Percentiles rank a stretch among this genome's conserved stretches.
Evolutionary conservation across 768 basidiomycete genomes (phyloP).

Genomic region (Termitomyces sp.): DNA sequence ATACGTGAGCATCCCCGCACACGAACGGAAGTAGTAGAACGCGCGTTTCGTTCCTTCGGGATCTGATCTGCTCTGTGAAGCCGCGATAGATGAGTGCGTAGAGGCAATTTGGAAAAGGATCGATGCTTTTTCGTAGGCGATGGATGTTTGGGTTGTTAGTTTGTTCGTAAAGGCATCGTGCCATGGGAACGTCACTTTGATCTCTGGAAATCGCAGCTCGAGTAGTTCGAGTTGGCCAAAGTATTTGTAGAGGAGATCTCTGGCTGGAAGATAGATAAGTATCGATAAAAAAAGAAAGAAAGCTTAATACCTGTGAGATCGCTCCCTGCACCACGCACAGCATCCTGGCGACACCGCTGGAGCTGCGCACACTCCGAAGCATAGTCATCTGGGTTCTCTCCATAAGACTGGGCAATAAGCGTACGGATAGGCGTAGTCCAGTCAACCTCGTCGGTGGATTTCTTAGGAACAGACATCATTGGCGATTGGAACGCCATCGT

Average conservation of each 20-base stretch:
- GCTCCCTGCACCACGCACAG: conserved; percentile 93
- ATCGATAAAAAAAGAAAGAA: not conserved
- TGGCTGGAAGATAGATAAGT: conserved; percentile 40
- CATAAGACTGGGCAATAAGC: conserved; percentile 88
- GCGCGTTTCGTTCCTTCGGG: conserved; percentile 92
- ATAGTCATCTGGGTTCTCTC: conserved; percentile 90
- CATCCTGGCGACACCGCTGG: conserved; percentile 92
- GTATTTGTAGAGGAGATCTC: conserved; percentile 97
- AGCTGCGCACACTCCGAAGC: conserved; percentile 78
- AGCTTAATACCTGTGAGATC: conserved; percentile 80
- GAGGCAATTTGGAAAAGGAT: conserved; percentile 95
- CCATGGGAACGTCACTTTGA: conserved; percentile 96
- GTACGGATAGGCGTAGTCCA: conserved; percentile 87
- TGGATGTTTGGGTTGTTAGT: conserved; percentile 89
- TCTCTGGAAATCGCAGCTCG: conserved; percentile 94
- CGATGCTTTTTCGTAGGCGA: conserved; percentile 98
- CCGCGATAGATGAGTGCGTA: conserved; percentile 89
- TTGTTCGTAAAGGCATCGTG: conserved; percentile 96
- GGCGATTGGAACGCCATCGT: conserved; percentile 78
- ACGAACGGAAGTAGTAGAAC: conserved; percentile 86
- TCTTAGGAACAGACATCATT: conserved; percentile 89
- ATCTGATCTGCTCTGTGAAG: conserved; percentile 80
- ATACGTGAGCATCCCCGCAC: conserved; percentile 96
- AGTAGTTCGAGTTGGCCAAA: conserved; percentile 98
- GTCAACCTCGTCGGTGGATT: conserved; percentile 95